A percentile compares a stretch with the other conserved stretches of the same genome.
These are phyloP conservation scores for Clarireedia hainanense DNA, from an alignment of 2,329 filamentous ascomycete genomes.

Conservation along the genomic window DNA sequence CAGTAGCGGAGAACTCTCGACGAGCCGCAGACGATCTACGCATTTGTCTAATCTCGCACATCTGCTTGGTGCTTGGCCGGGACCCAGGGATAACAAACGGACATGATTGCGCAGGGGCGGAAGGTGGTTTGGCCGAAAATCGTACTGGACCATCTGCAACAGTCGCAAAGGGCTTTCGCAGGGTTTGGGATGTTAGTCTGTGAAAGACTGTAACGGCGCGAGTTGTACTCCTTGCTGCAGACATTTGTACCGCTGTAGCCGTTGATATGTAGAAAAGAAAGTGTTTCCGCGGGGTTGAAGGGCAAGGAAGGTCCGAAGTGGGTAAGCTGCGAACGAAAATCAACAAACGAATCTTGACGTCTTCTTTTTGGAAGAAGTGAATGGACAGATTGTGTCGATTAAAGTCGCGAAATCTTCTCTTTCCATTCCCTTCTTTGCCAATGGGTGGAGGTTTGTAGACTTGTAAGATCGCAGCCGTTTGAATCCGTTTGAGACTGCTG, in stretches of 20 bases:
- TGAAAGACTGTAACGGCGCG: constrained; percentile 8
- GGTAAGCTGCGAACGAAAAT: background rate
- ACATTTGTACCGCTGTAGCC: constrained; percentile 10
- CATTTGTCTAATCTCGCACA: constrained; percentile 2
- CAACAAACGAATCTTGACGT: background rate
- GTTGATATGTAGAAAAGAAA: background rate
- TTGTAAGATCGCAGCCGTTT: background rate
- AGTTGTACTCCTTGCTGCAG: constrained; percentile 10
- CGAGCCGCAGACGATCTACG: background rate
- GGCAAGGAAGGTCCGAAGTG: background rate
- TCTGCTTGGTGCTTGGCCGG: constrained; percentile 4
- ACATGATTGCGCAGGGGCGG: background rate
- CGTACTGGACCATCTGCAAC: constrained; percentile 6
- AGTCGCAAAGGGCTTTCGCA: constrained; percentile 10
- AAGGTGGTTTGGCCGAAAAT: constrained; percentile 3
- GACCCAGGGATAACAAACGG: constrained; percentile 1
- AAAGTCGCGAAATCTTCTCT: too few species aligned
- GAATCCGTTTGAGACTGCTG: background rate
- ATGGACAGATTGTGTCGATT: background rate
- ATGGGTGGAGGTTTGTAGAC: background rate
- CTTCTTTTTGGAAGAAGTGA: background rate
- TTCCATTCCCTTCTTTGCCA: too few species aligned
- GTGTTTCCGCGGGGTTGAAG: background rate
- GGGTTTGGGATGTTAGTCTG: constrained; percentile 10
- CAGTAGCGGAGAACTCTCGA: constrained; percentile 56